Percentiles rank a stretch among this genome's conserved stretches.
phyloP scores from a whole-genome alignment of 2,329 filamentous ascomycete genomes.

The Penicillium janthinellum region DNA sequence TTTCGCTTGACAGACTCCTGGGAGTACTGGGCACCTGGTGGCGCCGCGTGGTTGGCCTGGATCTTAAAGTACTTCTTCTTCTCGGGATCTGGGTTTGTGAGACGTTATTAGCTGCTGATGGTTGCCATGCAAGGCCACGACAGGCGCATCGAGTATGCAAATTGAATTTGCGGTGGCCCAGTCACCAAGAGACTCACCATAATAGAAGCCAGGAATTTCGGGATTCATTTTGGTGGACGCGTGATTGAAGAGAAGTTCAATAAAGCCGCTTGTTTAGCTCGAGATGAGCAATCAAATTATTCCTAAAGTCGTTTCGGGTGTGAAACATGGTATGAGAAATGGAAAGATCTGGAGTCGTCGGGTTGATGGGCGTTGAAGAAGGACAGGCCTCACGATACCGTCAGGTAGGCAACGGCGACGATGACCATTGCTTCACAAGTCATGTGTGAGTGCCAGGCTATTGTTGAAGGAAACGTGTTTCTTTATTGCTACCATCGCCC shows the following conservation, averaged over 20 bases:
- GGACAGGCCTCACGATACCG: not conserved
- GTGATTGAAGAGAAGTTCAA: not conserved
- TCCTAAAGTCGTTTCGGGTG: not conserved
- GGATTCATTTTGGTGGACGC: constrained; percentile 26
- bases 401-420: not conserved
- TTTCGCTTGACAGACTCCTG: constrained; percentile 61
- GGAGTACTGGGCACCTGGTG: constrained; percentile 57
- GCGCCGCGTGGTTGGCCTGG: constrained; percentile 55
- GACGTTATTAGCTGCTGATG: not conserved
- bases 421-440: not conserved
- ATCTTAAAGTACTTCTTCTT: constrained; percentile 71
- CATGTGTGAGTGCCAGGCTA: not conserved
- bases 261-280: not conserved
- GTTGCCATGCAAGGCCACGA: not conserved
- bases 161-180: not conserved
- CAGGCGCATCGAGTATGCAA: too few species aligned
- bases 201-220: constrained; percentile 40
- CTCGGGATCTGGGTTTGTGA: constrained; percentile 40
- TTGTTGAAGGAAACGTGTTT: not conserved
- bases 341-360: not conserved
- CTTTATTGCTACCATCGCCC: not conserved
- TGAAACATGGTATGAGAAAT: not conserved
- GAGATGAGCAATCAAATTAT: too few species aligned
- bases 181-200: constrained; percentile 25
- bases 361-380: not conserved